Conservation (phyloP, 106 monocot genomes). For the Phalaenopsis equestris region DNA sequence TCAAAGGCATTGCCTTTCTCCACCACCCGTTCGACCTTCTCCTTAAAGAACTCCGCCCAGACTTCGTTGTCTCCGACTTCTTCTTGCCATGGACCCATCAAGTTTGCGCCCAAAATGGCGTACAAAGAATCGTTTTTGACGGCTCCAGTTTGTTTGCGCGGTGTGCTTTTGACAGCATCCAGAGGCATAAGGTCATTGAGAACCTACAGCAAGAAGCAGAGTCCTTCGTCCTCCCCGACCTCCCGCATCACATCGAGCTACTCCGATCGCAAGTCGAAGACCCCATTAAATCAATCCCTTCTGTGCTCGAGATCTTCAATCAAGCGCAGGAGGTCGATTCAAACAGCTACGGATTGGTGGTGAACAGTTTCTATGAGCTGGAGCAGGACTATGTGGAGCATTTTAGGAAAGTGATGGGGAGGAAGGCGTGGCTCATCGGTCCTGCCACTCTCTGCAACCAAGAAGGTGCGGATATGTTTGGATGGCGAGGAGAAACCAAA, state of each 20-base stretch:
- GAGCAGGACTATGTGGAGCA: constrained; percentile 3
- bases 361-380: constrained; percentile 17
- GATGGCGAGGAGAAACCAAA: neutral
- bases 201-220: neutral
- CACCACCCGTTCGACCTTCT: neutral
- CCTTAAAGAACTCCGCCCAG: neutral
- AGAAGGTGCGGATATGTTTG: neutral
- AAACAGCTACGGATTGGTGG: constrained; percentile 6
- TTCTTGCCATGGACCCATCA: too few species aligned
- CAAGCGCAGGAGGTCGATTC: neutral
- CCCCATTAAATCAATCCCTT: neutral
- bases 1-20: neutral
- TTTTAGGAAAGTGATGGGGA: neutral
- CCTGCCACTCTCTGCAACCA: neutral
- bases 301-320: neutral
- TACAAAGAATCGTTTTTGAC: too few species aligned
- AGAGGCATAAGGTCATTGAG: neutral
- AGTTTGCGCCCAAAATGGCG: too few species aligned
- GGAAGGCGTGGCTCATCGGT: constrained; percentile 2
- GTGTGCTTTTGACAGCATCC: neutral
- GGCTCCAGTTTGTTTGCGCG: neutral
- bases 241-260: constrained; percentile 10
- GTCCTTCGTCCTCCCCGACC: constrained; percentile 2
- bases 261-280: neutral
- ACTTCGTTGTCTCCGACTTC: neutral